These are phyloP conservation scores for Pseudopithomyces chartarum DNA, from an alignment of 2,329 filamentous ascomycete species.

Conservation along the genomic window DNA sequence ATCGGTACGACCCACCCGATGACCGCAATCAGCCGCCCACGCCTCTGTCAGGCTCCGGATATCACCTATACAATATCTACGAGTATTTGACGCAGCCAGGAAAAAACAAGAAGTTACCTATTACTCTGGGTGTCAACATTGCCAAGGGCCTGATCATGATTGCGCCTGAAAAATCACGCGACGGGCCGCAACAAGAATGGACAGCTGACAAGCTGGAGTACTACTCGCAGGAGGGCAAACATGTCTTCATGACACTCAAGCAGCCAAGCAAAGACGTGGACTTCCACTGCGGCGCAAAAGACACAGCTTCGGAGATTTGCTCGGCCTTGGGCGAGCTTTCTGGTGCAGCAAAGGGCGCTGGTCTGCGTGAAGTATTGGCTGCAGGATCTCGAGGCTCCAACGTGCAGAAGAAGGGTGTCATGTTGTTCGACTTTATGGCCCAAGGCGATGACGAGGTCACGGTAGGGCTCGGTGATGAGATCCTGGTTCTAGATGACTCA, in stretches of 20 bases:
- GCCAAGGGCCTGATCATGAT: constrained; percentile 88
- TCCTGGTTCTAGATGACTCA: constrained; percentile 83
- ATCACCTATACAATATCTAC: constrained; percentile 94
- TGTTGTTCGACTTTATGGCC: constrained; percentile 95
- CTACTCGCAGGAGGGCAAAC: constrained; percentile 97
- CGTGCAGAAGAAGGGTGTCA: constrained; percentile 77
- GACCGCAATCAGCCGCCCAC: constrained; percentile 38
- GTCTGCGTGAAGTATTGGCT: constrained; percentile 81
- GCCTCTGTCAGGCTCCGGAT: constrained; percentile 71
- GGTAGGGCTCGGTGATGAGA: constrained; percentile 86
- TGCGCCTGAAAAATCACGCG: constrained; percentile 79
- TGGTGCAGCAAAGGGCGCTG: constrained; percentile 81
- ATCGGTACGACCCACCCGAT: constrained; percentile 50
- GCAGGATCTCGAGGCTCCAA: constrained; percentile 68
- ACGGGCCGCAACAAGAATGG: constrained; percentile 91
- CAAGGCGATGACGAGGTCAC: constrained; percentile 97
- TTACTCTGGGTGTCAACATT: constrained; percentile 92
- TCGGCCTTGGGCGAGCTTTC: constrained; percentile 85
- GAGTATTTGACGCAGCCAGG: constrained; percentile 98
- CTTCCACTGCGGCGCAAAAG: constrained; percentile 96
- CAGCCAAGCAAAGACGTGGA: constrained; percentile 93
- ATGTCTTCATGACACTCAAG: constrained; percentile 93
- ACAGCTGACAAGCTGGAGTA: constrained; percentile 93
- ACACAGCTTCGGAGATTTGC: constrained; percentile 94
- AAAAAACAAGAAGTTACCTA: constrained; percentile 97